phyloP scores from a whole-genome alignment of 2,329 filamentous ascomycete genomes.

The Sclerotinia minor region DNA sequence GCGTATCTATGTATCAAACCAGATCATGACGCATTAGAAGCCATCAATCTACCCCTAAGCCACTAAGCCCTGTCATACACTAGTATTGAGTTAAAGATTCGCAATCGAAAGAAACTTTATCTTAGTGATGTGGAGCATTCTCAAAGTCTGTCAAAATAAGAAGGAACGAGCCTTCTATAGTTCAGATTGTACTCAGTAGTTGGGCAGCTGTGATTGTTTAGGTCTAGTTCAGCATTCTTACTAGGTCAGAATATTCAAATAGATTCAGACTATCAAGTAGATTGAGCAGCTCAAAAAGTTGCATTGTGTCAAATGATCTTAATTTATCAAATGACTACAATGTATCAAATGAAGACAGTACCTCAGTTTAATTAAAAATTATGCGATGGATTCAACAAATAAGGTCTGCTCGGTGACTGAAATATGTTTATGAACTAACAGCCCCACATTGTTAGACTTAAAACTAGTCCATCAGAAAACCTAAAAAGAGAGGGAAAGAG shows the following conservation, averaged over 20 bases:
- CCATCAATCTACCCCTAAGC: background rate
- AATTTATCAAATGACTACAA: background rate
- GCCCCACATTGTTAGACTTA: background rate
- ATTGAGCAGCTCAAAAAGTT: background rate
- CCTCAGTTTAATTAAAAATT: background rate
- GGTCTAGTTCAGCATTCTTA: background rate
- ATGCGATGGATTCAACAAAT: background rate
- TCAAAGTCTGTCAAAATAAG: no score
- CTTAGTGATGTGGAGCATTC: background rate
- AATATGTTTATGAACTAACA: background rate
- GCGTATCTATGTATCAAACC: background rate
- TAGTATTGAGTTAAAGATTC: background rate
- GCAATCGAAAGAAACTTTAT: background rate
- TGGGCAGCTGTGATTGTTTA: background rate
- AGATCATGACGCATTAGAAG: background rate
- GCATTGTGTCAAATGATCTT: fast-evolving
- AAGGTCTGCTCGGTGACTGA: background rate
- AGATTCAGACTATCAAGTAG: background rate
- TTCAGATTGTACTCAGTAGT: background rate
- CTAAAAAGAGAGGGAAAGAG: background rate
- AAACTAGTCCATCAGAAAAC: background rate
- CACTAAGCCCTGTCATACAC: background rate
- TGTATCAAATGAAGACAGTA: background rate
- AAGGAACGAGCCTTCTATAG: background rate
- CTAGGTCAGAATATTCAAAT: fast-evolving